These are phyloP conservation scores for Rubia yunnanensis DNA, from an alignment of 257 asterid species.

Conservation along the genomic window DNA sequence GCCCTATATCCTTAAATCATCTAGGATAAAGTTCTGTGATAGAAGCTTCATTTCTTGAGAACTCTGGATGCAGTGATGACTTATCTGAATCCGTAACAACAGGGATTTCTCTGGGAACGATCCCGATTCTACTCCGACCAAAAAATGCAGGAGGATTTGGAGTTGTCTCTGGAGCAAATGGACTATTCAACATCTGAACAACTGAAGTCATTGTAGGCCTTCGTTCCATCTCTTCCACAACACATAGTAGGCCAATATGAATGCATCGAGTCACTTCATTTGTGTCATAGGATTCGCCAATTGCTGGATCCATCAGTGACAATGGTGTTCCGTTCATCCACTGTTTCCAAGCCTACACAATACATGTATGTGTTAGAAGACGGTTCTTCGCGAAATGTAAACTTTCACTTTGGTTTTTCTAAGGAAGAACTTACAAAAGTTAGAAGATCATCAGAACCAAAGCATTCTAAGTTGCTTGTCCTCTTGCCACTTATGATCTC, in stretches of 20 bases:
- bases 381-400: too few species aligned
- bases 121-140: not conserved
- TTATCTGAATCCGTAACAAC: not conserved
- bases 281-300: constrained; percentile 1
- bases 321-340: constrained; percentile 15
- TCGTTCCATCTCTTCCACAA: constrained; percentile 20
- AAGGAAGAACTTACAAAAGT: constrained; percentile 13
- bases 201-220: constrained; percentile 25
- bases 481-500: constrained; percentile 23
- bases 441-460: constrained; percentile 5
- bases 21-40: not conserved
- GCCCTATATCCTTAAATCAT: too few species aligned
- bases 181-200: not conserved
- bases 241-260: constrained; percentile 27
- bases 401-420: too few species aligned
- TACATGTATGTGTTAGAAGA: too few species aligned
- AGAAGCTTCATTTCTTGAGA: not conserved
- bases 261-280: constrained; percentile 15
- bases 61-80: not conserved
- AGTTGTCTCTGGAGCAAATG: not conserved
- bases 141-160: not conserved
- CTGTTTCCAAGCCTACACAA: constrained; percentile 20
- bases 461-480: not conserved
- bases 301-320: constrained; percentile 19
- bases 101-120: not conserved